Evolutionary conservation across 305 asterid species (phyloP).

Genomic region (Ajuga reptans): DNA sequence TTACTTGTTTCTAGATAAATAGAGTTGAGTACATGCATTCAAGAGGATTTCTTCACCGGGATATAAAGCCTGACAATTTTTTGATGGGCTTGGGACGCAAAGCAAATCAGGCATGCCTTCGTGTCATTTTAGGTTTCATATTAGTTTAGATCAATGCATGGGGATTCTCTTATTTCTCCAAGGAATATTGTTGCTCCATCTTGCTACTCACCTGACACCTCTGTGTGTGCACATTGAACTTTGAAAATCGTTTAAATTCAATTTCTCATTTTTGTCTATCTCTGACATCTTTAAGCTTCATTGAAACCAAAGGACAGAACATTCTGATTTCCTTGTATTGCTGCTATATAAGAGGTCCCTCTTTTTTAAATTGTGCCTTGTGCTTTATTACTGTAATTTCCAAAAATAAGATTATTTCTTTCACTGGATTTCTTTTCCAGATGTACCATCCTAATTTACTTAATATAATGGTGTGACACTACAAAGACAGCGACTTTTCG

Average conservation of each 20-base stretch:
- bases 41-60: conserved; percentile 98
- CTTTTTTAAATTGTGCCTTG: background rate
- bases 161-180: background rate
- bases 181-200: background rate
- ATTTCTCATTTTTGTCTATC: background rate
- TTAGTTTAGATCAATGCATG: conserved; percentile 1
- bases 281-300: background rate
- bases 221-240: background rate
- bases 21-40: conserved; percentile 98
- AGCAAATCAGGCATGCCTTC: conserved; percentile 79
- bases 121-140: conserved; percentile 18
- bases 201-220: background rate
- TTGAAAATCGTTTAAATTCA: background rate
- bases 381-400: background rate
- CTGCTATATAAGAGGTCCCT: background rate
- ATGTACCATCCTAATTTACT: background rate
- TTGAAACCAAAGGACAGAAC: background rate
- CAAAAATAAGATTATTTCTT: background rate
- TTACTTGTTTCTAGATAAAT: conserved; percentile 51
- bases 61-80: conserved; percentile 94
- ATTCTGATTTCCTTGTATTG: background rate
- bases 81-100: conserved; percentile 97
- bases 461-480: background rate
- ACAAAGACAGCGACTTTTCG: background rate
- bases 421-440: background rate